Evolutionary conservation across 2,329 filamentous ascomycete genomes (phyloP), one percentile per base, ranked within the genome.

Genomic region (Colletotrichum ledebouriae): DNA sequence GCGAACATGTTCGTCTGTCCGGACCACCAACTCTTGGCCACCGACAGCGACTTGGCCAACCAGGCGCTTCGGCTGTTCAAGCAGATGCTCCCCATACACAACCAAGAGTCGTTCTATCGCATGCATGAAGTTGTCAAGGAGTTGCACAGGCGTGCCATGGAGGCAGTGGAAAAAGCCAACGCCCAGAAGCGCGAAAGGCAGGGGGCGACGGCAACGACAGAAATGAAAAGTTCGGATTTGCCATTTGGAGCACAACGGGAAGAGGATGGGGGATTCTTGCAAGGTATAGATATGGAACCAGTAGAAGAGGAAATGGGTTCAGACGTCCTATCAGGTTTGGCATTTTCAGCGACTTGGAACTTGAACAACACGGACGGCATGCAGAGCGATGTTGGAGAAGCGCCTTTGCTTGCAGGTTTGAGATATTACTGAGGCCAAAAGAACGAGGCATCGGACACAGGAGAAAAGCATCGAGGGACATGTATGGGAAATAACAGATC

Each of bases 1-100:
- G 73, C 74, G 63, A 76, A 79, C 70, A 77, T 78, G 69, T 69
- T 74, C 9, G 63, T 77, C 15, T 70, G 76, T 9, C 78, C 78
- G 0, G 69, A 69, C 0, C 74, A 78, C 57, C 59, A 63, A 1
- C 41, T 62, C 0, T 70, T 78, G 6, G 63, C 73, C 3, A 47
- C 73, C 5, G 78, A 80, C 49, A 74, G 76, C 33, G 71, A 73
- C 37, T 68, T 80, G 2, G 71, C 73, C 5, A 59, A 72, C 12
- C 75, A 75, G 25, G 71, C 75, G 0, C 59, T 79, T 1, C 66
- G 70, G 5, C 59, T 79, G 0, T 76, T 78, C 33, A 73, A 78
- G 34, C 72, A 41, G 17, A 67, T 70, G 58, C 25, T 59, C 11
- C 12, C 33, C 3, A n/a, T 62, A 12, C 29, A 41, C 6, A 15